Evolutionary conservation across 106 monocot species (phyloP), one percentile per base, ranked within the genome.

Genomic region (Dioscorea zingiberensis): DNA sequence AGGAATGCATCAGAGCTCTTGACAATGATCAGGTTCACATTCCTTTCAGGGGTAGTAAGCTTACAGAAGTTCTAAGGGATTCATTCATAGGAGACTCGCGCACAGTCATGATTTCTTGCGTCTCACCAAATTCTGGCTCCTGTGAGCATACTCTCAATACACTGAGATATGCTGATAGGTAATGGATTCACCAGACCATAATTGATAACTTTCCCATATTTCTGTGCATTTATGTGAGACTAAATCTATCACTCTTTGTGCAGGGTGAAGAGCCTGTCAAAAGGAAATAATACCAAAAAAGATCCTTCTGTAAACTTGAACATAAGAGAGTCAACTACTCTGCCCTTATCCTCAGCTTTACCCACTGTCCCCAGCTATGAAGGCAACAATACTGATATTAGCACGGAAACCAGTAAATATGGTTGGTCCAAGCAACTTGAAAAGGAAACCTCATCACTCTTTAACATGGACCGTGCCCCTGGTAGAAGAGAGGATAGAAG

Each of bases 81-180:
- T 97, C 95, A 1, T 97, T 97, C 56, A 83, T 92, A 59, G 95
- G 95, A 47, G 76, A 97, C 47, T 97, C 95, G 23, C 83, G 91
- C 25, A 97, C 95, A 51, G 95, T 97, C 47, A 92, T 97, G 95
- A 97, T 97, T 55, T 97, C 95, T 55, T 97, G 95, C 55, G 69
- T 97, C 55, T 97, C 95, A 58, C 95, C 95, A 53, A 97, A 81
- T 74, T 83, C 88, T 69, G 95, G 95, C 15, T 97, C 95, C 46
- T 92, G 95, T 63, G 95, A 97, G 65, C 91, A 97, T 66, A 97
- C 95, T 21, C 65, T 97, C 53, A 97, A 97, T 71, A 97, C 95
- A 13, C 65, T 97, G 56, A 75, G 95, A 92, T 97, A 97, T 79
- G 95, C 95, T 55, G 95, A 97, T 81, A 97, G 95, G 95, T 92